Evolutionary conservation across 495 filamentous ascomycete genomes (phyloP), one percentile per base, ranked within the genome.

Genomic region (Apiosordaria backusii): DNA sequence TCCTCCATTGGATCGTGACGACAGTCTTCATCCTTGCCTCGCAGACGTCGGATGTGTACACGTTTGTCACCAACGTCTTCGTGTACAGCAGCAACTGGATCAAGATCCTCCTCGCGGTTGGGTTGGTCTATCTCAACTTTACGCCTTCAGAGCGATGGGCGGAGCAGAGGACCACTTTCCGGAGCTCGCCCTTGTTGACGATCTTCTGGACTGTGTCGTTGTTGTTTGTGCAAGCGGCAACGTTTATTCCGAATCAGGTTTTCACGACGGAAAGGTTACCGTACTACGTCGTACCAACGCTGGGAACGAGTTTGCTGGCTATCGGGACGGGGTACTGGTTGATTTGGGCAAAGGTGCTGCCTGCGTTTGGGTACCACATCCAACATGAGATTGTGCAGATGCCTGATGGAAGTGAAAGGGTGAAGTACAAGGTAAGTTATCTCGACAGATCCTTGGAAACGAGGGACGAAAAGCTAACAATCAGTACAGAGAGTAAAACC

Each of bases 1-100:
- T 89, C 52, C 77, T 87, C 65, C 86, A 90, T 68, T 88, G 85
- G 76, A 70, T 86, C n/a, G 81, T 88, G 4, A 87, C 85, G 0
- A 77, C 83, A 24, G 79, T 86, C 29, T 80, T 89, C 65, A 83
- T 89, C 78, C 77, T 87, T 21, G 84, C 71, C 23, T 69, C 64
- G 21, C 62, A 61, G 52, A 69, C 67, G n/a, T 53, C 50, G 54
- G 66, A 68, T 23, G 67, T 68, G 16, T 73, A 71, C 69, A 66
- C 60, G 58, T 79, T 73, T 66, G 63, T 70, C 13, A 65, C 65
- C 53, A 71, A 75, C 59, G 67, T 77, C 35, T 78, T 78, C 60
- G 75, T 72, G 27, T 77, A 76, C 58, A 75, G 67, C 29, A 72
- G 74, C 6, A 78, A 76, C 68, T 77, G 73, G 74, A 75, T 78